A percentile compares a stretch with the other conserved stretches of the same genome.
These are phyloP conservation scores for Akanthomyces dipterigenus DNA, from an alignment of 2,329 filamentous ascomycete species.

Conservation along the genomic window DNA sequence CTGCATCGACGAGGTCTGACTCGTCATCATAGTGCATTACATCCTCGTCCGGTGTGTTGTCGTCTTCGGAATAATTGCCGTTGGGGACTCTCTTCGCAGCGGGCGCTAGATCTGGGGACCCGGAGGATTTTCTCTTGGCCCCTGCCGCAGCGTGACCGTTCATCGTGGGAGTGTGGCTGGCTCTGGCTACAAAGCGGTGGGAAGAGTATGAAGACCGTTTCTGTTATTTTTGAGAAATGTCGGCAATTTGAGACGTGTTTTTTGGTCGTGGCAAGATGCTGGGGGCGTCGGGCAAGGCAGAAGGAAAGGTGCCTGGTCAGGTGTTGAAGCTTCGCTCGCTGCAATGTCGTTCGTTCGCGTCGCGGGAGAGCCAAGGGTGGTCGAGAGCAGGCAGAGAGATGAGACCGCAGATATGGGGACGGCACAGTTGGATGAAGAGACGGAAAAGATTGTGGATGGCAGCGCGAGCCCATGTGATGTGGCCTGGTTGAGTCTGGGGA, in stretches of 20 bases:
- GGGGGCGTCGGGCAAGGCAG: neutral
- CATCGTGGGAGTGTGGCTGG: conserved; percentile 27
- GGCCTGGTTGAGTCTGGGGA: conserved; percentile 8
- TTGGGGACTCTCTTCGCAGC: conserved; percentile 34
- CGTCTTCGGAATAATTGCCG: conserved; percentile 42
- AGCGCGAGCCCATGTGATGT: conserved; percentile 11
- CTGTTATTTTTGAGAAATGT: neutral
- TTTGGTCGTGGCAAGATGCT: neutral
- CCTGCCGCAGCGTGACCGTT: conserved; percentile 36
- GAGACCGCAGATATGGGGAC: neutral
- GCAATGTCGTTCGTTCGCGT: neutral
- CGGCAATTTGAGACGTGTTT: neutral
- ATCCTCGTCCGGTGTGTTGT: conserved; percentile 41
- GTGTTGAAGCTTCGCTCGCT: neutral
- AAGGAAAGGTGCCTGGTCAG: neutral
- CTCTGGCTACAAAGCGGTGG: neutral
- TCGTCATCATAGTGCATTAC: conserved; percentile 32
- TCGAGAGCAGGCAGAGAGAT: neutral
- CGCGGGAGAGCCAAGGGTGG: neutral
- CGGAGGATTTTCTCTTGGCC: conserved; percentile 47
- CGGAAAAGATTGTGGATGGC: conserved; percentile 9
- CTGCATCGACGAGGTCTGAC: conserved; percentile 35
- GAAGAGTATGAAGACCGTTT: neutral
- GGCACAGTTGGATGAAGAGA: neutral
- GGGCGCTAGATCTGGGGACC: conserved; percentile 30